Percentiles rank a stretch among this genome's conserved stretches.
Evolutionary conservation across 768 basidiomycete species (phyloP).

Genomic region (Mrakia blollopis): DNA sequence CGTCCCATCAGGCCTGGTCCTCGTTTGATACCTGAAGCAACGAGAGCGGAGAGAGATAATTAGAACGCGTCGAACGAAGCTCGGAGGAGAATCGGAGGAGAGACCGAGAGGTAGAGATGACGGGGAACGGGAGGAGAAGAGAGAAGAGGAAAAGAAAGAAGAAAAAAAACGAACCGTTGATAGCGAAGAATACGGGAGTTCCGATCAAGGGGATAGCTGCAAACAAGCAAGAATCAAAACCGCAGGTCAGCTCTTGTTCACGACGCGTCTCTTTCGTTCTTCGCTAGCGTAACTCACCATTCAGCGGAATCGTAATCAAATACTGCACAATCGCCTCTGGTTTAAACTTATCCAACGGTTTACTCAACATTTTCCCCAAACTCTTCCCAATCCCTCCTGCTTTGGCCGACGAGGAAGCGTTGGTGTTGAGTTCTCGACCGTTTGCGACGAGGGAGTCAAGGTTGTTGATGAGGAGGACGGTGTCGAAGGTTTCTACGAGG

Average conservation of each 20-base stretch:
- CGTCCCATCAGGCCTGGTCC: slow-evolving; percentile 21
- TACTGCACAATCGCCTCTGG: slow-evolving; percentile 22
- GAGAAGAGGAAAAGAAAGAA: background rate
- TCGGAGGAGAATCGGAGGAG: no score
- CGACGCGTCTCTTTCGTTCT: background rate
- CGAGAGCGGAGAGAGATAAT: background rate
- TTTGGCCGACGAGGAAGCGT: background rate
- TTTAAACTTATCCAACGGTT: slow-evolving; percentile 27
- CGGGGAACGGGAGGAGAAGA: background rate
- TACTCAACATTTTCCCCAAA: slow-evolving; percentile 19
- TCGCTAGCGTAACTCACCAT: background rate
- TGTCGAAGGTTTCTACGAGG: slow-evolving; percentile 27
- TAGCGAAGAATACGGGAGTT: slow-evolving; percentile 23
- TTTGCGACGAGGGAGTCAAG: slow-evolving; percentile 25
- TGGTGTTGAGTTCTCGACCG: slow-evolving; percentile 25
- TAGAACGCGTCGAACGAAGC: no score
- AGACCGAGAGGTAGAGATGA: no score
- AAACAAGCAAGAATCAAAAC: background rate
- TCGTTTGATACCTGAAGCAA: background rate
- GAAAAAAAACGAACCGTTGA: slow-evolving; percentile 18
- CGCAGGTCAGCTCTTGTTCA: background rate
- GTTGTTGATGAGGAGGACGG: slow-evolving; percentile 21
- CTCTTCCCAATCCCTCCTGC: slow-evolving; percentile 2
- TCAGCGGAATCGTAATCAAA: slow-evolving; percentile 1
- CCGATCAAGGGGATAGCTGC: slow-evolving; percentile 31